Percentiles rank a stretch among this genome's conserved stretches.
Conservation (phyloP, 2,329 filamentous ascomycete genomes). For the Fusarium mundagurra region DNA sequence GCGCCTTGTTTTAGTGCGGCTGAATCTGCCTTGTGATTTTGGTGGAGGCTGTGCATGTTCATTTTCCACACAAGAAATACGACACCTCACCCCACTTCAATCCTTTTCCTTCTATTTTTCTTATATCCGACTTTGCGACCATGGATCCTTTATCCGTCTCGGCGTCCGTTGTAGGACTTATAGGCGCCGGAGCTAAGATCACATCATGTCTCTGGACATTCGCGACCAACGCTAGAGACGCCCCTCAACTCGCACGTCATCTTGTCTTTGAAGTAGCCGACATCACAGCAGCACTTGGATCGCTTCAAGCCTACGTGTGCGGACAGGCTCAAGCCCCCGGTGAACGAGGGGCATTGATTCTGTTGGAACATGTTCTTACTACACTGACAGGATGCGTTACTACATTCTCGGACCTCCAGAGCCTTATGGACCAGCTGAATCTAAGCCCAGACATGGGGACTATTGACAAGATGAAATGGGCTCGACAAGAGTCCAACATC, state of each 20-base stretch:
- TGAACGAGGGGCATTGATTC: not conserved
- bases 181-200: not conserved
- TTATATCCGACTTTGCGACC: accelerated
- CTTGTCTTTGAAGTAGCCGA: not conserved
- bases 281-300: not conserved
- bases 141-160: not conserved
- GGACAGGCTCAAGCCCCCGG: not conserved
- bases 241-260: not conserved
- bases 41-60: not conserved
- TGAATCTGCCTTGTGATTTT: not conserved
- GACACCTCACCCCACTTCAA: not conserved
- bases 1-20: not conserved
- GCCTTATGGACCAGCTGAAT: not conserved
- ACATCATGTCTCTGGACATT: not conserved
- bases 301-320: not conserved
- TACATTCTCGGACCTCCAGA: not conserved
- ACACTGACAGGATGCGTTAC: not conserved
- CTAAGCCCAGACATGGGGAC: not conserved
- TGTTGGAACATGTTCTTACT: not conserved
- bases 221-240: not conserved
- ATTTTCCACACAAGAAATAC: not conserved
- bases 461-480: not conserved
- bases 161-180: not conserved
- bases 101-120: not conserved
- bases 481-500: not conserved